Evolutionary conservation across 306 rosid genomes (phyloP).

Genomic region (Ceratonia siliqua): DNA sequence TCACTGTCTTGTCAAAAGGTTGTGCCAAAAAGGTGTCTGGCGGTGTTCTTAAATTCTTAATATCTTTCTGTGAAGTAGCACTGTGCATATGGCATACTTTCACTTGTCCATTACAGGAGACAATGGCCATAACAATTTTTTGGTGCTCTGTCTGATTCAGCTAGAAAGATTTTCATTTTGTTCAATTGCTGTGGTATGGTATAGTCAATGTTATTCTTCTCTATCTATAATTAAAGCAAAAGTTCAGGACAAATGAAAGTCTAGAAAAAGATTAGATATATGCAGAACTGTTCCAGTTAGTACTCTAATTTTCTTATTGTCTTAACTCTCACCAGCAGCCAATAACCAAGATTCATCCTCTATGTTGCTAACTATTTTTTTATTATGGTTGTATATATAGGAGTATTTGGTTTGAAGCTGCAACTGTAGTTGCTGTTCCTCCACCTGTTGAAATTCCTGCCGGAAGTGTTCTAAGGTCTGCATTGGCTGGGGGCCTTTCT

Average conservation of each 20-base stretch:
- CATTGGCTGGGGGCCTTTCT: constrained; percentile 98
- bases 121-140: background rate
- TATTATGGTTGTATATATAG: constrained; percentile 47
- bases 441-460: constrained; percentile 91
- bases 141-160: background rate
- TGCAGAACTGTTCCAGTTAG: background rate
- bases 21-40: background rate
- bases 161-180: background rate
- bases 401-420: constrained; percentile 99
- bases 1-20: background rate
- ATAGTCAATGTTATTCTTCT: background rate
- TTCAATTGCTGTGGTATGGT: background rate
- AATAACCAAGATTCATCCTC: constrained; percentile 20
- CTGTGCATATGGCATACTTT: background rate
- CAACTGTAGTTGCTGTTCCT: constrained; percentile 98
- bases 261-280: background rate
- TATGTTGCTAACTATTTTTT: constrained; percentile 35
- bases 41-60: background rate
- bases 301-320: background rate
- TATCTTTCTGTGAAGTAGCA: constrained; percentile 16
- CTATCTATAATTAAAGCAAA: background rate
- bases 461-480: constrained; percentile 96
- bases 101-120: background rate
- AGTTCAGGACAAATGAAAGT: background rate
- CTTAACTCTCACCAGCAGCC: background rate